Evolutionary conservation across 148 eudicot genomes (phyloP).

Genomic region (Hydrangea macrophylla): DNA sequence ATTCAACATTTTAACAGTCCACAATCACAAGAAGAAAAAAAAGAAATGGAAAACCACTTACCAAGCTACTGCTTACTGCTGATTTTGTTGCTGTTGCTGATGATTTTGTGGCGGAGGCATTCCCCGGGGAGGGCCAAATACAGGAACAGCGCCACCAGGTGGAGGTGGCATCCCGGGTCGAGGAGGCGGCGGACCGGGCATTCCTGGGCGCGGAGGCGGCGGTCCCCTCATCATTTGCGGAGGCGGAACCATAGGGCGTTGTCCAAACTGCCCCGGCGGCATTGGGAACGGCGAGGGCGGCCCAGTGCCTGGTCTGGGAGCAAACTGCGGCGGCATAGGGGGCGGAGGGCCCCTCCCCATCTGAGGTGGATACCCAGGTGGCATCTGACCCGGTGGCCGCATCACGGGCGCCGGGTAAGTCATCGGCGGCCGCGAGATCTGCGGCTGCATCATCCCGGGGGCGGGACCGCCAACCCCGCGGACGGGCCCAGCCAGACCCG

Average conservation of each 20-base stretch:
- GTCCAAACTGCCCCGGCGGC: constrained; percentile 58
- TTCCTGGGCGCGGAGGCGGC: constrained; percentile 46
- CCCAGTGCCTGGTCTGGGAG: constrained; percentile 39
- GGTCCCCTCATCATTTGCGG: constrained; percentile 45
- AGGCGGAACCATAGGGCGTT: constrained; percentile 56
- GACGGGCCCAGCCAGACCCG: constrained; percentile 84
- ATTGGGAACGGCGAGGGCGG: constrained; percentile 27
- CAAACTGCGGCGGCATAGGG: constrained; percentile 37
- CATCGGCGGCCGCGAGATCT: constrained; percentile 71
- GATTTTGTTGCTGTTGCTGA: constrained; percentile 44
- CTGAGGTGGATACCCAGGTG: constrained; percentile 28
- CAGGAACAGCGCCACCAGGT: constrained; percentile 14
- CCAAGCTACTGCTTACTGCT: constrained; percentile 29
- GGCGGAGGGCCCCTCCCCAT: constrained; percentile 40
- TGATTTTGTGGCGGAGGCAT: constrained; percentile 43
- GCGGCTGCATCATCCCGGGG: constrained; percentile 97
- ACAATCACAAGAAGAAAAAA: background rate
- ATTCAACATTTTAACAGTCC: background rate
- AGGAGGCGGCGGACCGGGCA: constrained; percentile 53
- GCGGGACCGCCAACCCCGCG: constrained; percentile 94
- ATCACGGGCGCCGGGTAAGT: constrained; percentile 48
- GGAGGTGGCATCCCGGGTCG: constrained; percentile 43
- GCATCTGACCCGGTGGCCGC: constrained; percentile 62
- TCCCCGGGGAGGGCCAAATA: constrained; percentile 29
- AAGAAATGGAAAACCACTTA: background rate